These are phyloP conservation scores for Daedalea quercina DNA, from an alignment of 768 basidiomycete genomes.

Conservation along the genomic window DNA sequence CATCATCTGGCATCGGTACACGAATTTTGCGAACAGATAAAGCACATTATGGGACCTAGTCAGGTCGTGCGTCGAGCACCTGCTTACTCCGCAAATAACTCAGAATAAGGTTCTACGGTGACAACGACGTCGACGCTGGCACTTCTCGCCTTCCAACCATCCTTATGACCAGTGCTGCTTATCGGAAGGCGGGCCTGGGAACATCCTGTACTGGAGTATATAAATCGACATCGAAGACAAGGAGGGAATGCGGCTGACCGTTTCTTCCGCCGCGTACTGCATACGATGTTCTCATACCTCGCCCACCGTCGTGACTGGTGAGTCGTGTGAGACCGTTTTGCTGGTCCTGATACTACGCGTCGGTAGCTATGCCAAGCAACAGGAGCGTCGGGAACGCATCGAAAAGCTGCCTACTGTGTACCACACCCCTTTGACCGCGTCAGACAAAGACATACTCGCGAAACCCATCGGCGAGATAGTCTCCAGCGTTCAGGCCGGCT, in stretches of 20 bases:
- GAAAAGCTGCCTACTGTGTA: slow-evolving; percentile 15
- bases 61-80: no score
- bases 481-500: slow-evolving; percentile 15
- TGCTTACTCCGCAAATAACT: no score
- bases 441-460: slow-evolving; percentile 16
- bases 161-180: not conserved
- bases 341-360: not conserved
- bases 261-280: not conserved
- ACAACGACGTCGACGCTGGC: no score
- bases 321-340: not conserved
- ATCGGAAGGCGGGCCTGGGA: not conserved
- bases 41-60: no score
- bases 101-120: no score
- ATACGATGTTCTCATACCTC: slow-evolving; percentile 14
- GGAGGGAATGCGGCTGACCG: not conserved
- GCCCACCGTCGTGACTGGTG: slow-evolving; percentile 21
- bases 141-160: no score
- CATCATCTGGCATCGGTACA: no score
- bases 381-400: slow-evolving; percentile 21
- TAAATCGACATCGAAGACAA: not conserved
- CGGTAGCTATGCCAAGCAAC: slow-evolving; percentile 17
- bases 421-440: slow-evolving; percentile 10
- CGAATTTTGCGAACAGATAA: no score
- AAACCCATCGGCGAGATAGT: slow-evolving; percentile 17
- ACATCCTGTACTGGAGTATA: not conserved